Evolutionary conservation across 371 early-diverging fungal species (phyloP), one percentile per base, ranked within the genome.

Genomic region (Rhizomucor pusillus): DNA sequence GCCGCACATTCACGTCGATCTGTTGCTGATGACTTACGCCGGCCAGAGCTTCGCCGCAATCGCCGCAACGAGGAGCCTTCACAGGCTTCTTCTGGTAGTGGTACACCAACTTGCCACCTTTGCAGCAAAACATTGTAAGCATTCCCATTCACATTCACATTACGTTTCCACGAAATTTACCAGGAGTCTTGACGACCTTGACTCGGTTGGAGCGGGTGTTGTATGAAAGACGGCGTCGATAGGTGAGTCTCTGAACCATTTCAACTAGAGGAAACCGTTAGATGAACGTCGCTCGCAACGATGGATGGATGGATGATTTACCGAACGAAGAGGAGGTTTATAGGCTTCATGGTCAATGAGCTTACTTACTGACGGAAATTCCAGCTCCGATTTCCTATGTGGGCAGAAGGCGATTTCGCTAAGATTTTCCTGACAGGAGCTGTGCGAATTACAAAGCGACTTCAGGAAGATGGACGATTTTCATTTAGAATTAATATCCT

Each of bases 141-240:
- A 29, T 44, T 12, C 25, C 43, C 20, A 18, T 47, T 7, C 14
- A 47, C 14, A 49, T 47, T 34, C n/a, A 24, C 20, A 29, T 5
- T 41, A 12, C 1, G 24, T 18, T 37, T 43, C n/a, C 9, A 24
- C 22, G 25, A 40, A 67, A 29, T 29, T 29, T 70, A 86, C 92
- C 97, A 67, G 98, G 98, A 66, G 98, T 97, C 93, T 97, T 97
- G 78, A 92, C 90, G 68, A 92, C 84, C 66, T 87, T 81, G 77
- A 89, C 88, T 80, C 93, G 87, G 94, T 98, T 98, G 71, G 95
- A 95, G 77, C 89, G 90, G 77, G 98, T 98, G 93, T 97, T 96
- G 93, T 97, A 98, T 65, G 97, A 94, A 67, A 93, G 84, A 70
- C 95, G 90, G 66, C 97, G 90, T 75, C 97, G 88, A 88, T 97